Evolutionary conservation across 2,329 filamentous ascomycete genomes (phyloP).

Genomic region (Plenodomus lindquistii): DNA sequence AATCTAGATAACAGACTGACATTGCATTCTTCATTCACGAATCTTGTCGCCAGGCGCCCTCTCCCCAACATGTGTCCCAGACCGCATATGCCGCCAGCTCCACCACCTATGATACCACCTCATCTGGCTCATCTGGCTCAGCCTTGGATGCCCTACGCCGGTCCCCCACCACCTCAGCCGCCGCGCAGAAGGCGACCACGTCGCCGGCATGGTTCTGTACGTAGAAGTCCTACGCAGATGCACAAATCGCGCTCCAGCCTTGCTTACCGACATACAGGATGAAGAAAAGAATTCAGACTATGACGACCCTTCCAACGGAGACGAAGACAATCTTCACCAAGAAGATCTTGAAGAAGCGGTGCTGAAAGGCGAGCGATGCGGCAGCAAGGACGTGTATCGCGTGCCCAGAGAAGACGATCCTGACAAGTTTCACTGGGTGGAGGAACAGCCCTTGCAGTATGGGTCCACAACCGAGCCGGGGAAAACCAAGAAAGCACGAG

Average conservation of each 20-base stretch:
- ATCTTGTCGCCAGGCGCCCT: neutral
- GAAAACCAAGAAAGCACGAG: constrained; percentile 17
- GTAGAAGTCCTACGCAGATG: neutral
- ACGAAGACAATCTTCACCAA: neutral
- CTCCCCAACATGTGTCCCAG: neutral
- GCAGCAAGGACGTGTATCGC: constrained; percentile 9
- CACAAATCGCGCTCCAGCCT: no score
- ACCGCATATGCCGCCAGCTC: neutral
- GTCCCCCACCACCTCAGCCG: neutral
- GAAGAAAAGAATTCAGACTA: neutral
- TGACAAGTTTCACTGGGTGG: constrained; percentile 9
- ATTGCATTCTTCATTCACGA: no score
- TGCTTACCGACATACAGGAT: neutral
- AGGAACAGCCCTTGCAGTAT: constrained; percentile 6
- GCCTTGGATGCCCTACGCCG: neutral
- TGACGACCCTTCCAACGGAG: neutral
- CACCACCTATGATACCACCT: neutral
- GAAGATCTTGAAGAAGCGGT: constrained; percentile 13
- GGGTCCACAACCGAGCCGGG: constrained; percentile 2
- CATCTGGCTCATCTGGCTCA: neutral
- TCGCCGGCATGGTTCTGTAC: neutral
- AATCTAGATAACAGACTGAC: no score
- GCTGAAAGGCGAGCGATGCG: constrained; percentile 13
- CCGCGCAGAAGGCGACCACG: neutral
- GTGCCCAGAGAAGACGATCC: constrained; percentile 4